Base-by-base conservation (phyloP, 208 protist genomes). In the Leishmania lainsoni region DNA sequence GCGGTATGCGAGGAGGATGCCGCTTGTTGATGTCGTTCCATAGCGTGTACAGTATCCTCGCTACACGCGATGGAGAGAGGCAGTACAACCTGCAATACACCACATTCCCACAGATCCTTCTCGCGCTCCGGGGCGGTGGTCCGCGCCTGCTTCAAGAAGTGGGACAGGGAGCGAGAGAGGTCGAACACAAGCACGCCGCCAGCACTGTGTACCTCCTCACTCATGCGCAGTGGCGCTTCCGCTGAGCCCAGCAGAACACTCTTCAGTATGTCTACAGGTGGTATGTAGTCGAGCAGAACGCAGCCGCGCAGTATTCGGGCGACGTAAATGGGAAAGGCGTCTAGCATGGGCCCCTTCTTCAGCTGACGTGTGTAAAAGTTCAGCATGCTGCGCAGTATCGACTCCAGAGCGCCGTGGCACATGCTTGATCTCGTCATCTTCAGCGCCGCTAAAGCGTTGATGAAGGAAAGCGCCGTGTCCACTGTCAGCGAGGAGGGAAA, bases 151-250 rank as follows among this genome's bases (percentile, higher is more conserved):
- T 83, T 86, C 16, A 79, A 78, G 69, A 95, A 91, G 79, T 95
- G 87, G 3, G 86, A 75, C 10, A 96, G 76, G 26, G 92, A 90
- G 51, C 94, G 89, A 3, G 90, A 86, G 20, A 95, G 71, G 58
- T 96, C 94, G 63, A 96, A 96, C 10, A 96, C 58, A 14, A 95
- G 80, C 16, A 84, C 76, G 22, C 83, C 88, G 20, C 89, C 90
- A 9, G 81, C 83, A 2, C 22, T 29, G 65, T 69, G 58, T 26
- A 90, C 39, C 17, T 66, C 70, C 5, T 82, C 10, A 32, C 39
- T 92, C 49, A 81, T 26, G 8, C 39, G 20, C 4, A 83, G 22
- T 0, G 76, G 61, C 16, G 59, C 29, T 45, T 56, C 58, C 22
- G 2, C 20, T 32, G 73, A 35, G 48, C 85, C 89, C 39, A 93